phyloP scores from a whole-genome alignment of 768 basidiomycete genomes.

The Boletus pseudopeckii region DNA sequence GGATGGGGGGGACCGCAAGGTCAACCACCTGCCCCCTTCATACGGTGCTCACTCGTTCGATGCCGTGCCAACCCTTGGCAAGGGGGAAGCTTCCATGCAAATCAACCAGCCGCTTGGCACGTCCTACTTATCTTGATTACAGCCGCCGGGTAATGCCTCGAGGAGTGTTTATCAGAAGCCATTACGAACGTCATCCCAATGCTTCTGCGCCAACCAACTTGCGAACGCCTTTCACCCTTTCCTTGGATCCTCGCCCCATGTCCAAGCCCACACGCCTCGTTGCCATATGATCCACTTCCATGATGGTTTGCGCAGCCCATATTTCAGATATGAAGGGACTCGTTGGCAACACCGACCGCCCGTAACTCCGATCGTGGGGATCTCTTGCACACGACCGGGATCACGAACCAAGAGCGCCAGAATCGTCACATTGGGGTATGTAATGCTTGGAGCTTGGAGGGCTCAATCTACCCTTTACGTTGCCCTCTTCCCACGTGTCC shows the following conservation, averaged over 20 bases:
- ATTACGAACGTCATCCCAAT: not conserved
- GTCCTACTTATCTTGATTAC: constrained; percentile 1
- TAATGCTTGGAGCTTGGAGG: not conserved
- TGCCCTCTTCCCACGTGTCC: constrained; percentile 7
- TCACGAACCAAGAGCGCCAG: not conserved
- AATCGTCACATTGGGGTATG: constrained; percentile 1
- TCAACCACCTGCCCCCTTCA: not conserved
- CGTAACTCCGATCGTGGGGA: not conserved
- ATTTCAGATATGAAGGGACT: not conserved
- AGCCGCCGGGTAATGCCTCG: constrained; percentile 5
- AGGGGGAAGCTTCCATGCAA: constrained; percentile 11
- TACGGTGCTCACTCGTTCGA: not conserved
- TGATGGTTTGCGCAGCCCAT: not conserved
- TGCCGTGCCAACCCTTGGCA: constrained; percentile 3
- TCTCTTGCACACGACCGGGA: not conserved
- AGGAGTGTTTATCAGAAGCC: constrained; percentile 12
- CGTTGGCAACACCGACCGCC: not conserved
- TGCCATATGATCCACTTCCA: not conserved
- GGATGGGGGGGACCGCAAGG: not conserved
- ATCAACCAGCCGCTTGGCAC: constrained; percentile 15
- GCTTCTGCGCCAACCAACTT: not conserved
- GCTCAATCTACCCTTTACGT: constrained; percentile 8
- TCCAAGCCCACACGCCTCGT: not conserved
- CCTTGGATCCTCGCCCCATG: not conserved
- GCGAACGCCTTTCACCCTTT: not conserved